These are phyloP conservation scores for Aspergillus wentii DNA, from an alignment of 495 filamentous ascomycete species.

Conservation along the genomic window DNA sequence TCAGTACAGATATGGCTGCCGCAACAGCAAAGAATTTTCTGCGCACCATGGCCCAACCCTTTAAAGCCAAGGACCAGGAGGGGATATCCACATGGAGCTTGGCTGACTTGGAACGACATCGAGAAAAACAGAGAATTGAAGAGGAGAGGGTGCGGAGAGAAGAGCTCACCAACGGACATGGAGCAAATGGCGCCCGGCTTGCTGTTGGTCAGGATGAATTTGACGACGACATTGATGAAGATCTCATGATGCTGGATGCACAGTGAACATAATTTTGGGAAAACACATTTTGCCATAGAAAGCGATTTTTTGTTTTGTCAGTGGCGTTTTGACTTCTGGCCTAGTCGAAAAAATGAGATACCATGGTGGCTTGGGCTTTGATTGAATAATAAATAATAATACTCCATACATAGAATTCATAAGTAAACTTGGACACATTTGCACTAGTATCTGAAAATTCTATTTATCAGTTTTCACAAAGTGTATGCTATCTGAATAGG, in stretches of 20 bases:
- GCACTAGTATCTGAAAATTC: slow-evolving; percentile 9
- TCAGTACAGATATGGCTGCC: slow-evolving; percentile 95
- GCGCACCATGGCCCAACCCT: slow-evolving; percentile 84
- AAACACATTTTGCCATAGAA: not conserved
- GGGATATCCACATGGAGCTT: slow-evolving; percentile 89
- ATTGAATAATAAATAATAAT: not conserved
- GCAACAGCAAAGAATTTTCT: slow-evolving; percentile 84
- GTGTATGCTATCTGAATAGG: slow-evolving; percentile 31
- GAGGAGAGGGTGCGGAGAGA: slow-evolving; percentile 50
- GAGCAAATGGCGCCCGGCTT: slow-evolving; percentile 16
- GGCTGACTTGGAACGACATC: slow-evolving; percentile 66
- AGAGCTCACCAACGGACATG: slow-evolving; percentile 20
- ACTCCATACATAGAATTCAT: not conserved
- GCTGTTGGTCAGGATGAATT: slow-evolving; percentile 43
- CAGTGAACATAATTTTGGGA: slow-evolving; percentile 20
- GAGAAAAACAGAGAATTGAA: slow-evolving; percentile 64
- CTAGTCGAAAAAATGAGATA: slow-evolving; percentile 1
- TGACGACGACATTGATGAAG: slow-evolving; percentile 59
- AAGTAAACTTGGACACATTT: too few relatives aligned
- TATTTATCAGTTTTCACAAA: slow-evolving; percentile 20
- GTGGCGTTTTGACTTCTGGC: slow-evolving; percentile 14
- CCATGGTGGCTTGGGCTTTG: slow-evolving; percentile 4
- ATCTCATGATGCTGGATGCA: slow-evolving; percentile 59
- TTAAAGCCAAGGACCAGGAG: slow-evolving; percentile 75
- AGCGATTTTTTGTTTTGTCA: slow-evolving; percentile 4